A percentile compares a stretch with the other conserved stretches of the same genome.
Conservation (phyloP, 768 basidiomycete genomes). For the Rhizopogon roseolus region DNA sequence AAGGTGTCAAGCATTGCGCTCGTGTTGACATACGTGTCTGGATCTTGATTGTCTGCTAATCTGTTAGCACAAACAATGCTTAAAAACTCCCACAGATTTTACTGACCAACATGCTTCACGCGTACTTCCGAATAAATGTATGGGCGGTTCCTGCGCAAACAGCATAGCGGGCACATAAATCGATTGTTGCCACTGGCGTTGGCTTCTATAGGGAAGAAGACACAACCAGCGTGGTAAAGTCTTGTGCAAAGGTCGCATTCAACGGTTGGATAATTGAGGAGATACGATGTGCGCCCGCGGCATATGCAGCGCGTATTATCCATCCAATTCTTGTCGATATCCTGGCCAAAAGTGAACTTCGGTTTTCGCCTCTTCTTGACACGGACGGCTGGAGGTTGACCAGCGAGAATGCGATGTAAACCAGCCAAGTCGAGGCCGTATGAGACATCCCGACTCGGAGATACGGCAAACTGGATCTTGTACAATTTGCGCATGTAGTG, state of each 20-base stretch:
- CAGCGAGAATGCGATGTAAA: slow-evolving; percentile 75
- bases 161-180: slow-evolving; percentile 78
- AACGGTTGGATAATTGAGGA: slow-evolving; percentile 57
- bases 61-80: slow-evolving; percentile 10
- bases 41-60: slow-evolving; percentile 37
- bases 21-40: slow-evolving; percentile 65
- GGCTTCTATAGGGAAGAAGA: slow-evolving; percentile 58
- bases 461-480: slow-evolving; percentile 86
- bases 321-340: slow-evolving; percentile 65
- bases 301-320: slow-evolving; percentile 82
- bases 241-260: slow-evolving; percentile 64
- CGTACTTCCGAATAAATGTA: slow-evolving; percentile 77
- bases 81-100: slow-evolving; percentile 2
- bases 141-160: slow-evolving; percentile 62
- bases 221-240: slow-evolving; percentile 70
- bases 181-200: slow-evolving; percentile 26
- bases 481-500: slow-evolving; percentile 90
- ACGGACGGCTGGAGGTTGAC: slow-evolving; percentile 46
- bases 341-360: slow-evolving; percentile 70
- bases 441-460: slow-evolving; percentile 74
- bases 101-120: slow-evolving; percentile 58
- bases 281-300: slow-evolving; percentile 58
- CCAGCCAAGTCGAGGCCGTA: slow-evolving; percentile 82
- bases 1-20: slow-evolving; percentile 70
- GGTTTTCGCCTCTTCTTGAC: slow-evolving; percentile 56